A percentile compares a stretch with the other conserved stretches of the same genome.
phyloP scores from a whole-genome alignment of 495 filamentous ascomycete species.

The Diplogelasinospora grovesii region DNA sequence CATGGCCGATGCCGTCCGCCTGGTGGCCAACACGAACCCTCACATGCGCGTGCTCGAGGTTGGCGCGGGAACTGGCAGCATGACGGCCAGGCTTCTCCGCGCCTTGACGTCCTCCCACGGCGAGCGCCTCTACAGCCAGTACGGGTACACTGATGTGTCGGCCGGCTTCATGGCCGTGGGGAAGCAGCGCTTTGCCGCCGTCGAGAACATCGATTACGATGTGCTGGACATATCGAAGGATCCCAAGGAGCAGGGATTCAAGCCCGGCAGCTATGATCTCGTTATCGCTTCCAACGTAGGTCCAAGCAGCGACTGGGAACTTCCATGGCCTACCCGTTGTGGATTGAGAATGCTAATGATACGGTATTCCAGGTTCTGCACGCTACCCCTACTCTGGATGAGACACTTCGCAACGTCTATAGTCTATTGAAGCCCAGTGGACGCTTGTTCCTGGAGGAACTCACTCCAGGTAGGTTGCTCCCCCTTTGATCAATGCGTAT shows the following conservation, averaged over 20 bases:
- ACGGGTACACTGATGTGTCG: conserved; percentile 50
- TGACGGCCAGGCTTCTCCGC: conserved; percentile 34
- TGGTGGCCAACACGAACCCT: conserved; percentile 21
- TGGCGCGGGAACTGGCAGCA: conserved; percentile 47
- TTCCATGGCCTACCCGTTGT: too few relatives aligned
- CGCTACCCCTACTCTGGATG: conserved; percentile 31
- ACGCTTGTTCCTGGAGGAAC: conserved; percentile 33
- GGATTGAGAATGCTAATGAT: too few relatives aligned
- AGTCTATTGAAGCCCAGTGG: conserved; percentile 34
- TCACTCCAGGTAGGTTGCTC: too few relatives aligned
- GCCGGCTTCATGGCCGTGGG: conserved; percentile 46
- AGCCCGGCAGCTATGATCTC: conserved; percentile 42
- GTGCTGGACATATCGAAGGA: conserved; percentile 44
- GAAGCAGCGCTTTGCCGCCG: conserved; percentile 33
- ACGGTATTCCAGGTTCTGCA: too few relatives aligned
- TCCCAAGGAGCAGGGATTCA: conserved; percentile 44
- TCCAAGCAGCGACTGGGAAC: too few relatives aligned
- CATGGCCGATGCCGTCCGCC: conserved; percentile 16
- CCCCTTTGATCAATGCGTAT: too few relatives aligned
- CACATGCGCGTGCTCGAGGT: conserved; percentile 42
- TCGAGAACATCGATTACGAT: conserved; percentile 35
- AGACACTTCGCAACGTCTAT: conserved; percentile 26
- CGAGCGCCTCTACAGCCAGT: conserved; percentile 23
- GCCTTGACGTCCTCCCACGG: conserved; percentile 22
- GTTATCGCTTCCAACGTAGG: conserved; percentile 48